Conservation (phyloP, 352 stramenopile species). For the Pythium sp. region DNA sequence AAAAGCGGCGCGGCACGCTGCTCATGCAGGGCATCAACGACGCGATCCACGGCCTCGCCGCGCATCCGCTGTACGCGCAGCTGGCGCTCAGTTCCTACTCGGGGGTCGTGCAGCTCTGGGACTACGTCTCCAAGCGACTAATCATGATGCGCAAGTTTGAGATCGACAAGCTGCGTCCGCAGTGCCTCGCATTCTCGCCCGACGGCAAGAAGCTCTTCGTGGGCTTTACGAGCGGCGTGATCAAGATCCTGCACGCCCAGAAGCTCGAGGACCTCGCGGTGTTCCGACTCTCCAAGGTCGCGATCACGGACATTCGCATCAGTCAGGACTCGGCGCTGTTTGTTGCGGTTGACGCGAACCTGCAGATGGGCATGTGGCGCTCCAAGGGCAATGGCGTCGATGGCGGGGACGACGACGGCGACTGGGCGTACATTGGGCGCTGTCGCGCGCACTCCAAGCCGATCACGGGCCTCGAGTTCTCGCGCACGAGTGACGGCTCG, state of each 20-base stretch:
- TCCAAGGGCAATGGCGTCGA: conserved; percentile 30
- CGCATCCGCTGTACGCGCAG: conserved; percentile 70
- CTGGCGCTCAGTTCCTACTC: conserved; percentile 82
- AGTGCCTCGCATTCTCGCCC: conserved; percentile 79
- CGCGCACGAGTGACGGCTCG: conserved; percentile 60
- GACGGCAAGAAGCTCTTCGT: conserved; percentile 80
- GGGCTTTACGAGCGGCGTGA: conserved; percentile 81
- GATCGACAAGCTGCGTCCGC: conserved; percentile 56
- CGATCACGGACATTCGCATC: conserved; percentile 79
- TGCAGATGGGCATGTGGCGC: conserved; percentile 79
- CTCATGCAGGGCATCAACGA: conserved; percentile 91
- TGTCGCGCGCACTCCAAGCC: conserved; percentile 70
- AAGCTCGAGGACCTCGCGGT: conserved; percentile 72
- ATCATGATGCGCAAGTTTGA: conserved; percentile 84
- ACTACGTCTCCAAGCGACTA: conserved; percentile 81
- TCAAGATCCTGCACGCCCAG: conserved; percentile 83
- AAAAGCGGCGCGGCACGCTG: conserved; percentile 85
- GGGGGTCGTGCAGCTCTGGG: conserved; percentile 89
- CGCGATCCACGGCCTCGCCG: conserved; percentile 75
- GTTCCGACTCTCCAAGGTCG: conserved; percentile 64
- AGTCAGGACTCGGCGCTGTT: conserved; percentile 72
- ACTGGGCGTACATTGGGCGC: conserved; percentile 86
- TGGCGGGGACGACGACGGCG: conserved; percentile 22
- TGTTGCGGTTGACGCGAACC: conserved; percentile 68
- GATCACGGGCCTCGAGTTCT: conserved; percentile 90